Base-by-base conservation (phyloP, 139 green algal genomes). In the Micractinium conductrix region DNA sequence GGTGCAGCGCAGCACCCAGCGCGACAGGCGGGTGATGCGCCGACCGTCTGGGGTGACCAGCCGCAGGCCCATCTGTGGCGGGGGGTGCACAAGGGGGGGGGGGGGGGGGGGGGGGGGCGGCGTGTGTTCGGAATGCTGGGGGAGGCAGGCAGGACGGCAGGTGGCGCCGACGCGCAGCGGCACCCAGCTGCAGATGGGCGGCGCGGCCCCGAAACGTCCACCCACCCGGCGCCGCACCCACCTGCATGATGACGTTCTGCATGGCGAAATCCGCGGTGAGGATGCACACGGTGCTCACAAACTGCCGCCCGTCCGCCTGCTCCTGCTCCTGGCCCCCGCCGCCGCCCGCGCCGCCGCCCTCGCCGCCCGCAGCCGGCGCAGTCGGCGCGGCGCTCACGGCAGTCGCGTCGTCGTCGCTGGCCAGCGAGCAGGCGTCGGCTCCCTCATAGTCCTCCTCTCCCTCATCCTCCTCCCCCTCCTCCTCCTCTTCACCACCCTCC, bases 211-310 rank as follows among this genome's bases (percentile, higher is more conserved):
- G n/a, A n/a, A n/a, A n/a, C n/a, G n/a, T n/a, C n/a, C n/a, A n/a
- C 48, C 48, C 55, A 65, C 30, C 30, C 1, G 6, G 14, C 69
- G 35, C 12, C 38, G 68, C 96, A 87, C 75, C 3, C 38, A 73
- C 76, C 76, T 82, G 76, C 76, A 82, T 82, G 63, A 90, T 67
- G 83, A 99, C 96, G 85, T 99, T 99, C 91, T 99, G 97, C 96
- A 99, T 99, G 2, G 96, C 92, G 84, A 97, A 99, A 85, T 99
- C 97, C 4, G 89, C 95, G 22, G 97, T 99, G 26, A 98, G 79
- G 45, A 35, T 88, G 43, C 88, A 86, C 40, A 99, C 89, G 63
- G 55, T 83, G 78, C 78, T 83, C 60, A 48, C 62, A 38, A 45
- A 50, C 28, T 65, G 42, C 58, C 19, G n/a, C 55, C 62, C 16